Conservation (phyloP, 2,329 filamentous ascomycete genomes). For the Alternaria dauci region DNA sequence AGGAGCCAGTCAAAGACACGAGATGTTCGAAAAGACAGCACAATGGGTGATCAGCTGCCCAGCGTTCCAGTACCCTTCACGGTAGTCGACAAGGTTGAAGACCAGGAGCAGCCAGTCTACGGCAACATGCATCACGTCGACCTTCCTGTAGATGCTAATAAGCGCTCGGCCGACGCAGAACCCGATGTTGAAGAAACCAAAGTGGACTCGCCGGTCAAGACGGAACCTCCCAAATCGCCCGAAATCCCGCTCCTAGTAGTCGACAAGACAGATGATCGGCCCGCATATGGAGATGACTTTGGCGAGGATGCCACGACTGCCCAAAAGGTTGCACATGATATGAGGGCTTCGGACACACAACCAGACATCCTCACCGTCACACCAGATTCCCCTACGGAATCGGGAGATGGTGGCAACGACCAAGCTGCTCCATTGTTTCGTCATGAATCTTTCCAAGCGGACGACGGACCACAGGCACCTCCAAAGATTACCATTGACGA, state of each 20-base stretch:
- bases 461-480: constrained; percentile 11
- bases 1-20: constrained; percentile 8
- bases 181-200: constrained; percentile 29
- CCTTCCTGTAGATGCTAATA: constrained; percentile 23
- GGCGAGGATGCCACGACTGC: constrained; percentile 41
- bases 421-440: constrained; percentile 42
- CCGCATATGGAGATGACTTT: constrained; percentile 49
- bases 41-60: constrained; percentile 2
- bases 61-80: not conserved
- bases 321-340: constrained; percentile 48
- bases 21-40: constrained; percentile 30
- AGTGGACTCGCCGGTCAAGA: constrained; percentile 21
- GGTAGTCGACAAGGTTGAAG: not conserved
- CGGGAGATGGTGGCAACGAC: constrained; percentile 21
- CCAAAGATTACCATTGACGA: constrained; percentile 30
- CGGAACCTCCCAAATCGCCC: constrained; percentile 16
- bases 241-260: constrained; percentile 41
- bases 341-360: constrained; percentile 43
- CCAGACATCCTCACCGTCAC: constrained; percentile 44
- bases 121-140: constrained; percentile 20
- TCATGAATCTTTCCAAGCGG: constrained; percentile 39
- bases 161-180: constrained; percentile 35
- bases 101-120: constrained; percentile 28
- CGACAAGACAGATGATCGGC: constrained; percentile 48
- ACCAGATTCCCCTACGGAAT: constrained; percentile 24